These are phyloP conservation scores for Thielaviopsis musarum DNA, from an alignment of 2,329 filamentous ascomycete species.

Conservation along the genomic window DNA sequence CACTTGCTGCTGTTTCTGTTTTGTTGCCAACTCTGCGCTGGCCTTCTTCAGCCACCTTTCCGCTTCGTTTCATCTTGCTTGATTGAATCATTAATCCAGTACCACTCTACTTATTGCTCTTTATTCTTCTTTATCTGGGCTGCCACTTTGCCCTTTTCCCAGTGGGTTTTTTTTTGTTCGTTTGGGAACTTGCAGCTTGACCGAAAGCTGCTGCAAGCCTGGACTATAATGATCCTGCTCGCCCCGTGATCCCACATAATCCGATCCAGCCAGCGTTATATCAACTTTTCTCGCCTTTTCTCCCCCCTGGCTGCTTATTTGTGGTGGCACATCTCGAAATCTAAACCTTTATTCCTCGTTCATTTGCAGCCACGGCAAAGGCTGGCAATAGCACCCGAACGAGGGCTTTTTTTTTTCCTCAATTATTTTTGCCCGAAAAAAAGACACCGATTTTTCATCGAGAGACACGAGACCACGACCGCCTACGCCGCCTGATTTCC, in stretches of 20 bases:
- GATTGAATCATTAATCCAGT: not conserved
- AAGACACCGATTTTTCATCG: not conserved
- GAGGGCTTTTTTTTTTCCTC: not conserved
- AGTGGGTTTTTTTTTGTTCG: not conserved
- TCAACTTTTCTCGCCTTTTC: not conserved
- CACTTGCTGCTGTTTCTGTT: not conserved
- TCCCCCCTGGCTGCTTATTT: not conserved
- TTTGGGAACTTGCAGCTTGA: not conserved
- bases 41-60: not conserved
- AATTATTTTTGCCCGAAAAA: not conserved
- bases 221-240: constrained; percentile 8
- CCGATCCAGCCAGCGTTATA: constrained; percentile 1
- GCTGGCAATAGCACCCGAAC: not conserved
- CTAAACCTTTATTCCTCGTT: not conserved
- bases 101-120: not conserved
- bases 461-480: not conserved
- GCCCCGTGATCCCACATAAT: constrained; percentile 5
- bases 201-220: not conserved
- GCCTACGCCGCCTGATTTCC: not conserved
- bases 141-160: not conserved
- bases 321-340: not conserved
- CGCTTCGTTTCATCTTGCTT: not conserved
- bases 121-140: not conserved
- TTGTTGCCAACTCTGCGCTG: not conserved
- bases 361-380: not conserved